phyloP scores from a whole-genome alignment of 257 asterid genomes.

The Anisodus tanguticus region DNA sequence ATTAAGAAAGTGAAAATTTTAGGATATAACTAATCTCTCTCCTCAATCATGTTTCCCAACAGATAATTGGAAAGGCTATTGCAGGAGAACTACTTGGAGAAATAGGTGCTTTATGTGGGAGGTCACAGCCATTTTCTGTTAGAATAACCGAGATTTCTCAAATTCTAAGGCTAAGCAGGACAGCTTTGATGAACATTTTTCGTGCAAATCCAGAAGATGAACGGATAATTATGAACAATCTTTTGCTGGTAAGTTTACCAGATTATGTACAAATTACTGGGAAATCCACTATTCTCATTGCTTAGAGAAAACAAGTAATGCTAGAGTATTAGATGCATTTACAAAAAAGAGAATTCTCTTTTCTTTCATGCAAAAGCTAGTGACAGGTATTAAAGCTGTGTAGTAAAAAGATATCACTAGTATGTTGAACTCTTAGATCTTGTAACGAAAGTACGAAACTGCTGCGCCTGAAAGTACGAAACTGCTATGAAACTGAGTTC shows the following conservation, averaged over 20 bases:
- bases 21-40: slow-evolving; percentile 10
- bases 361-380: no score
- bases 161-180: slow-evolving; percentile 26
- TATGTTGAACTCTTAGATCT: no score
- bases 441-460: no score
- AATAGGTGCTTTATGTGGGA: slow-evolving; percentile 34
- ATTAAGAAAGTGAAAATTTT: not conserved
- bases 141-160: slow-evolving; percentile 31
- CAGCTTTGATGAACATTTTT: slow-evolving; percentile 27
- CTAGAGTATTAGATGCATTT: no score
- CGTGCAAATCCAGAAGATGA: slow-evolving; percentile 35
- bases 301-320: not conserved
- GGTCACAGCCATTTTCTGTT: slow-evolving; percentile 37
- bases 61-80: slow-evolving; percentile 32
- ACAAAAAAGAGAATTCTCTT: no score
- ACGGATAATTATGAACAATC: slow-evolving; percentile 34
- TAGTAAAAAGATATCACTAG: no score
- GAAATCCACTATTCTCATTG: not conserved
- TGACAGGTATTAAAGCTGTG: no score
- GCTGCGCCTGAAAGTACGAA: no score
- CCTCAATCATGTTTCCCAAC: not conserved
- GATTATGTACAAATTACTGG: not conserved
- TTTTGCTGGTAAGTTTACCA: slow-evolving; percentile 21
- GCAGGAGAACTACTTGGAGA: slow-evolving; percentile 33
- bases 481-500: no score